phyloP scores from a whole-genome alignment of 164 flowering plant genomes.

The Annona squamosa region DNA sequence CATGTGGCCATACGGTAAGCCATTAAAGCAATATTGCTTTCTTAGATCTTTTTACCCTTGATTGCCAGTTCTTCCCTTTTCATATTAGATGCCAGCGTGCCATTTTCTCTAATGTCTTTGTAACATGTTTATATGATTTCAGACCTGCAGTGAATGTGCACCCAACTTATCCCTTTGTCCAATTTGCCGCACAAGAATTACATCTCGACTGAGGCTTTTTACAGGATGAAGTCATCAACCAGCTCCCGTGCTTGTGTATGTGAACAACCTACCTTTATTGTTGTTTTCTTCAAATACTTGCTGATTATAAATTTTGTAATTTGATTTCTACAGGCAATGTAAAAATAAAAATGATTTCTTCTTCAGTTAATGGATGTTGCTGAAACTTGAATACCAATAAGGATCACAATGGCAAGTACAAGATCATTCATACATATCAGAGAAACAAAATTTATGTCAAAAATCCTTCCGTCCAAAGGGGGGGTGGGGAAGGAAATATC shows the following conservation, averaged over 20 bases:
- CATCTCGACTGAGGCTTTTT: constrained; percentile 37
- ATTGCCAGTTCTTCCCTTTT: background rate
- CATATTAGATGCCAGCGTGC: background rate
- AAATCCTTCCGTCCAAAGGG: no score
- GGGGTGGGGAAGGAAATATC: no score
- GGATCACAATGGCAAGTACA: background rate
- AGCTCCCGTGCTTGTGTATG: background rate
- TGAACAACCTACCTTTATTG: background rate
- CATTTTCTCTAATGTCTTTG: background rate
- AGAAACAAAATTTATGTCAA: no score
- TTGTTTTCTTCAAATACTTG: background rate
- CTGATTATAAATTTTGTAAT: background rate
- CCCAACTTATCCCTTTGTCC: constrained; percentile 36
- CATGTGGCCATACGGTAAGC: constrained; percentile 59
- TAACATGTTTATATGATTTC: constrained; percentile 5
- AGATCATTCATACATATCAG: background rate
- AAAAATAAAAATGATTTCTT: background rate
- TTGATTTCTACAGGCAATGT: background rate
- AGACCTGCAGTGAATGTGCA: constrained; percentile 53
- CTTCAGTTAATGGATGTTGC: no score
- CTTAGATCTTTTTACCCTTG: background rate
- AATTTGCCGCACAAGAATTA: constrained; percentile 43
- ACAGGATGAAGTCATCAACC: constrained; percentile 12
- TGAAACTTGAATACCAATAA: background rate
- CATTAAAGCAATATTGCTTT: background rate